These are phyloP conservation scores for Taiozyma sp. DNA, from an alignment of 1,139 yeast species.

Conservation along the genomic window DNA sequence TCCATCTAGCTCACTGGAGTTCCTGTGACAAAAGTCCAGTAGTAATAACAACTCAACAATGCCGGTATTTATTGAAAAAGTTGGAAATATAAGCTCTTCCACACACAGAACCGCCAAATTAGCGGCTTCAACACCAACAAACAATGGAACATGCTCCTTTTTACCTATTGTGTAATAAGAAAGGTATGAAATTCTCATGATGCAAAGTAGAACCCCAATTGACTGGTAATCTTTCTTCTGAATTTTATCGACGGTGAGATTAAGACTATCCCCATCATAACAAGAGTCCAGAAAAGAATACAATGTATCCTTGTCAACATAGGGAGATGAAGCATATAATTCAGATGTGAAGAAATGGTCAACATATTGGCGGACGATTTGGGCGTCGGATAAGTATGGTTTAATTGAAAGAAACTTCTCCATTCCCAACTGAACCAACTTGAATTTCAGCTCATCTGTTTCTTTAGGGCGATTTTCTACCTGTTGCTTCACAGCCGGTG, in stretches of 20 bases:
- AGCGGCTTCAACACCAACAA: conserved; percentile 5
- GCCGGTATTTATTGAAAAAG: conserved; percentile 2
- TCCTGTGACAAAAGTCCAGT: background rate
- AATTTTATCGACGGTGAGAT: background rate
- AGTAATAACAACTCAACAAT: conserved; percentile 4
- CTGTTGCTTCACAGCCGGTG: background rate
- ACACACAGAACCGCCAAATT: conserved; percentile 5
- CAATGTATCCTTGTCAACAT: conserved; percentile 1
- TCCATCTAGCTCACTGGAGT: conserved; percentile 3
- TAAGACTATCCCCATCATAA: background rate
- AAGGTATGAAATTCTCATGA: conserved; percentile 5
- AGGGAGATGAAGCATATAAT: conserved; percentile 1
- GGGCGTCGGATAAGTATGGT: background rate
- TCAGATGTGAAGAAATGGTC: conserved; percentile 5
- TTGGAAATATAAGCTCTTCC: conserved; percentile 6
- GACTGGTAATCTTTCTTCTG: conserved; percentile 2
- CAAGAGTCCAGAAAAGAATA: background rate
- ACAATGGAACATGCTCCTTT: background rate
- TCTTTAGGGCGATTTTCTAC: background rate
- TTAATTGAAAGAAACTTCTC: background rate
- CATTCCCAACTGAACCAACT: background rate
- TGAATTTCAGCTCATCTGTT: background rate
- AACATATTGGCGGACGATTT: background rate
- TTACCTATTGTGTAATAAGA: conserved; percentile 5
- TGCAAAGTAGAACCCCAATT: conserved; percentile 3